Percentiles rank a stretch among this genome's conserved stretches.
These are phyloP conservation scores for Brasenia schreberi DNA, from an alignment of 164 flowering plant genomes.

Conservation along the genomic window DNA sequence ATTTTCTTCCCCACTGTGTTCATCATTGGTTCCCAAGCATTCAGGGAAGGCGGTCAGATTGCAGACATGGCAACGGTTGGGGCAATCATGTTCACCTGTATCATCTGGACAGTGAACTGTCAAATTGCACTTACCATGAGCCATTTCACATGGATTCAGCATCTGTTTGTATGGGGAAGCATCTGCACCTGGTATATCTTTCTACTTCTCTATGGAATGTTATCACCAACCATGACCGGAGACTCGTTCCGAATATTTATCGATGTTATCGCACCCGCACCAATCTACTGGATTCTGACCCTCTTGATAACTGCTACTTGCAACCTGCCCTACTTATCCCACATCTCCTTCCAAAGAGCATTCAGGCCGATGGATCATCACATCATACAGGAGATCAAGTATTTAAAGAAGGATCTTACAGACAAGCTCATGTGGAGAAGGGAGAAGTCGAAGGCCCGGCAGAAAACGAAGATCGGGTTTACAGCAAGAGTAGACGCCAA, in stretches of 20 bases:
- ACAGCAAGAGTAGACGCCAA: constrained; percentile 92
- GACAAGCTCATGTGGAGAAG: constrained; percentile 78
- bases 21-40: constrained; percentile 61
- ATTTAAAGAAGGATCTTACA: constrained; percentile 71
- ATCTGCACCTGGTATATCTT: constrained; percentile 70
- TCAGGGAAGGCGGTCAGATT: constrained; percentile 61
- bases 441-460: constrained; percentile 78
- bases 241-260: constrained; percentile 44
- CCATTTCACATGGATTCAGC: constrained; percentile 98
- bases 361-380: constrained; percentile 92
- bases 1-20: constrained; percentile 57
- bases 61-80: constrained; percentile 80
- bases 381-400: constrained; percentile 88
- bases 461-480: constrained; percentile 90
- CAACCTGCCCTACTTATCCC: constrained; percentile 58
- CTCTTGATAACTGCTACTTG: constrained; percentile 47
- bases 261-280: constrained; percentile 82
- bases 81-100: constrained; percentile 90
- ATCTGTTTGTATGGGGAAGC: constrained; percentile 85
- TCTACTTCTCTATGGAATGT: constrained; percentile 56
- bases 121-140: constrained; percentile 92
- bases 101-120: constrained; percentile 80
- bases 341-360: constrained; percentile 66
- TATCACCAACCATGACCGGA: constrained; percentile 27
- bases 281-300: constrained; percentile 66